A percentile compares a stretch with the other conserved stretches of the same genome.
Evolutionary conservation across 2,329 filamentous ascomycete genomes (phyloP).

Genomic region (Helotiales sp.): DNA sequence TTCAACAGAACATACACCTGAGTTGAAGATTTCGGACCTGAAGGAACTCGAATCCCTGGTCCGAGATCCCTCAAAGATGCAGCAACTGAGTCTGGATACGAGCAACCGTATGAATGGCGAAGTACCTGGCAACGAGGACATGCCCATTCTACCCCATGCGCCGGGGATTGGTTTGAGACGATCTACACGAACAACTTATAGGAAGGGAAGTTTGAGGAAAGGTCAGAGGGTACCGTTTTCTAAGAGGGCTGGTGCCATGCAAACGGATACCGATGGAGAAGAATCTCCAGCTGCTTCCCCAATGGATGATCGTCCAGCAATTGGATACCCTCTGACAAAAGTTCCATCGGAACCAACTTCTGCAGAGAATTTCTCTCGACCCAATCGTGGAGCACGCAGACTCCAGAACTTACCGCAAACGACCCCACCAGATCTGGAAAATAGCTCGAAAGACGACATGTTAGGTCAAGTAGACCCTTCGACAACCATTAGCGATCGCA

Average conservation of each 20-base stretch:
- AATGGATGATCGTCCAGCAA: conserved; percentile 41
- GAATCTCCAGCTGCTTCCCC: conserved; percentile 50
- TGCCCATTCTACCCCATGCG: conserved; percentile 79
- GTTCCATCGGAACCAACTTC: conserved; percentile 69
- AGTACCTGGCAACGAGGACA: conserved; percentile 59
- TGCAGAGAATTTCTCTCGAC: conserved; percentile 63
- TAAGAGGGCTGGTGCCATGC: conserved; percentile 62
- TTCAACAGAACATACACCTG: conserved; percentile 47
- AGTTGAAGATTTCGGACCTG: conserved; percentile 62
- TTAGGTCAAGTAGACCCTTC: conserved; percentile 15
- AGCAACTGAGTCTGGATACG: conserved; percentile 56
- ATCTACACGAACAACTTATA: conserved; percentile 89
- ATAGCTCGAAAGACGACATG: conserved; percentile 14
- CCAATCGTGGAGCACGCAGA: conserved; percentile 37
- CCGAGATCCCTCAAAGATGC: conserved; percentile 73
- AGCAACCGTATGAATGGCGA: conserved; percentile 35
- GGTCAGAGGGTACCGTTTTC: conserved; percentile 75
- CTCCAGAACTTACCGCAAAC: conserved; percentile 26
- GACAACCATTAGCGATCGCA: neutral
- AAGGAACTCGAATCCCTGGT: conserved; percentile 77
- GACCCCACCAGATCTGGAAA: conserved; percentile 12
- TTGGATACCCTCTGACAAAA: conserved; percentile 47
- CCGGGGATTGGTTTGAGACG: conserved; percentile 79
- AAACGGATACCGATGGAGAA: conserved; percentile 58
- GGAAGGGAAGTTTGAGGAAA: conserved; percentile 80